Evolutionary conservation across 2,329 filamentous ascomycete genomes (phyloP).

Genomic region (Pestalotiopsis sp.): DNA sequence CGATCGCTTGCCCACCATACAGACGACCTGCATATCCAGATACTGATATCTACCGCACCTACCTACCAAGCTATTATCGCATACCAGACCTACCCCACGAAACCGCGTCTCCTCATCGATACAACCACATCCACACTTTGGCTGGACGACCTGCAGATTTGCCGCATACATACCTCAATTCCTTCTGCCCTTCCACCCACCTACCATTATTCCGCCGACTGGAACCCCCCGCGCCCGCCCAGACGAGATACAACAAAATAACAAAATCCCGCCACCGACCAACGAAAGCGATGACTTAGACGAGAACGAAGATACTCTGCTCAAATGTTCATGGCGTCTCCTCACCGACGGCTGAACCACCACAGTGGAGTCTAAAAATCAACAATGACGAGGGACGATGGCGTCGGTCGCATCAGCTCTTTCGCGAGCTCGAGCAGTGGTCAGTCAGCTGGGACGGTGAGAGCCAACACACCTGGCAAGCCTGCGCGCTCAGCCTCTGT

Average conservation of each 20-base stretch:
- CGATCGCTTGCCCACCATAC: not conserved
- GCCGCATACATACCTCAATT: not conserved
- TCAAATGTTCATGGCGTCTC: slow-evolving; percentile 16
- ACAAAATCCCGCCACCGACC: not conserved
- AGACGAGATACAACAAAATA: not conserved
- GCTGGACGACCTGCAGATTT: not conserved
- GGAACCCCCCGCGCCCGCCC: not conserved
- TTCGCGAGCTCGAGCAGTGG: slow-evolving; percentile 68
- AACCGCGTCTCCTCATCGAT: not conserved
- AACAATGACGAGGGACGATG: slow-evolving; percentile 71
- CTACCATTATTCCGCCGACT: not conserved
- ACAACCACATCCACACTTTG: not conserved
- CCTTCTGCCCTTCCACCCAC: not conserved
- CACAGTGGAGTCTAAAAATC: slow-evolving; percentile 19
- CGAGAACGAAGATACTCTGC: slow-evolving; percentile 1
- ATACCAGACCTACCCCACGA: slow-evolving; percentile 2
- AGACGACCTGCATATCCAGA: not conserved
- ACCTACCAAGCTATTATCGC: not conserved
- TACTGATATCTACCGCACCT: slow-evolving; percentile 3
- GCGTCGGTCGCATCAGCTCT: slow-evolving; percentile 65
- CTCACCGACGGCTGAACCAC: slow-evolving; percentile 2
- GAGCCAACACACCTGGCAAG: slow-evolving; percentile 41
- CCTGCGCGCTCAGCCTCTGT: slow-evolving; percentile 33
- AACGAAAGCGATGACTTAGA: slow-evolving; percentile 15
- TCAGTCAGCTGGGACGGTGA: slow-evolving; percentile 67